Conservation (phyloP, 257 asterid genomes). For the Buddleja alternifolia region DNA sequence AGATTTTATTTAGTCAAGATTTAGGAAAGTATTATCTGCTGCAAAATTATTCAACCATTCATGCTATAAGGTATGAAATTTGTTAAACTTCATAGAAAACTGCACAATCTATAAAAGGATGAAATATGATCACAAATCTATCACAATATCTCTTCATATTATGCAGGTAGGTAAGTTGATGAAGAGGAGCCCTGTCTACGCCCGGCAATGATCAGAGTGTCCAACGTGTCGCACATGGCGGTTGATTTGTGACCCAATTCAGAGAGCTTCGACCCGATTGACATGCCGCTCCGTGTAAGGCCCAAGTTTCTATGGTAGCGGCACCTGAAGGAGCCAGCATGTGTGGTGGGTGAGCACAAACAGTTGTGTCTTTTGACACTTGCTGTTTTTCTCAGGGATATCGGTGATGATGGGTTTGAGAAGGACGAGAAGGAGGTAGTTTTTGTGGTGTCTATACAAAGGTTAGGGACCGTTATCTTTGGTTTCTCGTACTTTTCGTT, state of each 20-base stretch:
- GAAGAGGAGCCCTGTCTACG: constrained; percentile 32
- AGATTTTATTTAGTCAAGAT: no score
- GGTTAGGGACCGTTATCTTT: constrained; percentile 35
- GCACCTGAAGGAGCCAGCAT: constrained; percentile 76
- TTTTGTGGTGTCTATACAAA: constrained; percentile 36
- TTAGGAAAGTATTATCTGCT: no score
- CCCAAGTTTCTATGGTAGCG: constrained; percentile 54
- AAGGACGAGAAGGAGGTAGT: constrained; percentile 28
- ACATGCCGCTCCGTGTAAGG: constrained; percentile 46
- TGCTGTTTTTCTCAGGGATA: constrained; percentile 38
- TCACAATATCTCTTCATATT: not conserved
- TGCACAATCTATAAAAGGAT: constrained; percentile 21
- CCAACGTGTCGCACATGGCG: constrained; percentile 1
- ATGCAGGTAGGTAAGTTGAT: constrained; percentile 29
- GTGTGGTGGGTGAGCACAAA: constrained; percentile 79
- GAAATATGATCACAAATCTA: constrained; percentile 5
- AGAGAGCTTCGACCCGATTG: constrained; percentile 58
- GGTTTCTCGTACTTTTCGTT: constrained; percentile 31
- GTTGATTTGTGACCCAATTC: constrained; percentile 38
- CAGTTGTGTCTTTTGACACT: constrained; percentile 49
- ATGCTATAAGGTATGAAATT: no score
- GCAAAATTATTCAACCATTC: no score
- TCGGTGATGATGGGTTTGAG: constrained; percentile 59
- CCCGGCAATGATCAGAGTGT: constrained; percentile 18
- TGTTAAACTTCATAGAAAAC: no score